A percentile compares a stretch with the other conserved stretches of the same genome.
Conservation (phyloP, 164 flowering plant species). For the Aristolochia fimbriata region DNA sequence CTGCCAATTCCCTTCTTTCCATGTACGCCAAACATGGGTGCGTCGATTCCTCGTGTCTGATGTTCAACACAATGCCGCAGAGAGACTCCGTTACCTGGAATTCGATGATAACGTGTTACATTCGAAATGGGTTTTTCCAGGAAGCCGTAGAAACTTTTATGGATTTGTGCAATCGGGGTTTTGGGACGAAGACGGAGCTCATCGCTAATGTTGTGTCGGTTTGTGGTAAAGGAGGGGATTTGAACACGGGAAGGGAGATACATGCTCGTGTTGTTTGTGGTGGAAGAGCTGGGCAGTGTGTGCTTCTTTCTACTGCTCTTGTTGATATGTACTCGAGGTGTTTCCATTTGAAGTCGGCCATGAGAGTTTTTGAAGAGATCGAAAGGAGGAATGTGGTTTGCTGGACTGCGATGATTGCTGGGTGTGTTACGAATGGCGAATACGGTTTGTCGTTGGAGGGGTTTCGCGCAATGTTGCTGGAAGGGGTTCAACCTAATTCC, state of each 20-base stretch:
- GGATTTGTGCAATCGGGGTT: constrained; percentile 4
- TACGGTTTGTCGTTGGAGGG: constrained; percentile 22
- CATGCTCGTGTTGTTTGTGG: constrained; percentile 32
- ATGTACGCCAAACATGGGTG: constrained; percentile 34
- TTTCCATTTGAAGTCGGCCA: constrained; percentile 21
- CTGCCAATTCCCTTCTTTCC: constrained; percentile 48
- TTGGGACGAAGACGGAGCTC: constrained; percentile 22
- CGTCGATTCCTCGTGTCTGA: constrained; percentile 16
- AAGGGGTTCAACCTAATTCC: constrained; percentile 35
- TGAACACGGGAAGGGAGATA: constrained; percentile 28
- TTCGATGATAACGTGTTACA: constrained; percentile 36
- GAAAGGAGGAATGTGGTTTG: constrained; percentile 39
- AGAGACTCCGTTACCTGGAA: constrained; percentile 44
- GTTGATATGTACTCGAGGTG: constrained; percentile 42
- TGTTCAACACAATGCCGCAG: constrained; percentile 47
- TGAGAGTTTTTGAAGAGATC: constrained; percentile 29
- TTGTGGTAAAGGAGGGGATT: constrained; percentile 15
- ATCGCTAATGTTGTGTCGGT: constrained; percentile 35
- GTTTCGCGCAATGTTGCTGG: constrained; percentile 38
- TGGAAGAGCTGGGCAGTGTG: constrained; percentile 18
- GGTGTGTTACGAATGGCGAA: constrained; percentile 23
- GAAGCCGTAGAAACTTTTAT: constrained; percentile 21
- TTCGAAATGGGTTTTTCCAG: constrained; percentile 23
- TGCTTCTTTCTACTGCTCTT: constrained; percentile 35
- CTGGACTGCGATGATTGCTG: constrained; percentile 57